Conservation (phyloP, 139 green algal species). For the Coelastrella sp. region DNA sequence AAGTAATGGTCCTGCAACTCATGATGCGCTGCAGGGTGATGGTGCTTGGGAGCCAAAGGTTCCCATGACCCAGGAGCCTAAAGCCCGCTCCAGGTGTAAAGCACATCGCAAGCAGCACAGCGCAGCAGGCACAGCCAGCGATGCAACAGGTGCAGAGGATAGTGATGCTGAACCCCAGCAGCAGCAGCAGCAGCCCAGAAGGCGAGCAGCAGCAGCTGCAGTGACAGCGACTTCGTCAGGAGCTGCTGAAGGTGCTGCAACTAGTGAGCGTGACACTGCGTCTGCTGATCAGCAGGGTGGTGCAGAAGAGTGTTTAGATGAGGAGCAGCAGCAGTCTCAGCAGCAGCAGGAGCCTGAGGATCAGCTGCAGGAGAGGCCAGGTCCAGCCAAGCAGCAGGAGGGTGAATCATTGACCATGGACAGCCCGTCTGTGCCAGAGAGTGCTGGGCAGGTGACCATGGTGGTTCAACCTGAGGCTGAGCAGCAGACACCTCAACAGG, state of each 20-base stretch:
- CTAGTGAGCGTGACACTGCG: slow-evolving; percentile 14
- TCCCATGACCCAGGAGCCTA: slow-evolving; percentile 14
- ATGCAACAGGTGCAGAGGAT: slow-evolving; percentile 11
- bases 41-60: slow-evolving; percentile 84
- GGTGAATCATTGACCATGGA: slow-evolving; percentile 14
- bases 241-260: background rate
- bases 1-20: background rate
- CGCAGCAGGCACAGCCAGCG: background rate
- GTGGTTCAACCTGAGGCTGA: background rate
- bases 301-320: background rate
- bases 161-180: slow-evolving; percentile 30
- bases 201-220: slow-evolving; percentile 14
- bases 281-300: slow-evolving; percentile 35
- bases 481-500: background rate
- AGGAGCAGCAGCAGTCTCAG: background rate
- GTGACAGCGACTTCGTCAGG: slow-evolving; percentile 10
- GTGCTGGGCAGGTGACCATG: background rate
- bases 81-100: background rate
- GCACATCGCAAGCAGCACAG: background rate
- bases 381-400: background rate
- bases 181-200: background rate
- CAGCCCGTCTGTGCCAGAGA: slow-evolving; percentile 29
- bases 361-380: background rate
- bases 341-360: background rate
- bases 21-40: slow-evolving; percentile 56